phyloP scores from a whole-genome alignment of 805 yeast species.

The Priceomyces carsonii region DNA sequence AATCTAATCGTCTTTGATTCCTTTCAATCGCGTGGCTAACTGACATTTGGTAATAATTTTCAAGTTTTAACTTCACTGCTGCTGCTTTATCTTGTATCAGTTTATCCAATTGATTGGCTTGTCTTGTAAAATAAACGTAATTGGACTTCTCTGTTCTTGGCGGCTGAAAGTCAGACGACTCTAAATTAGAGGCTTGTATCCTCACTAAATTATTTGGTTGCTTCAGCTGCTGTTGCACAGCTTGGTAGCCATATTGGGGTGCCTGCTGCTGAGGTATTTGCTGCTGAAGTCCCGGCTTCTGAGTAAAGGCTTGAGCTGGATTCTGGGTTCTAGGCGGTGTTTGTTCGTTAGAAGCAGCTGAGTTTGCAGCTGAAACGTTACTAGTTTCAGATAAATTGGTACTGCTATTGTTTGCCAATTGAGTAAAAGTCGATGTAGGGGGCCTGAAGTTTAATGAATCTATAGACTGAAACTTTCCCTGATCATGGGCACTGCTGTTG shows the following conservation, averaged over 20 bases:
- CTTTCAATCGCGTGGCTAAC: slow-evolving; percentile 93
- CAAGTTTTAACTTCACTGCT: slow-evolving; percentile 76
- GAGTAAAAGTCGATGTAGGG: slow-evolving; percentile 36
- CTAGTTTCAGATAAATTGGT: slow-evolving; percentile 41
- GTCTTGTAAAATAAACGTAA: slow-evolving; percentile 75
- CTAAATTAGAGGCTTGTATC: slow-evolving; percentile 9
- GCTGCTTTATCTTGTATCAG: slow-evolving; percentile 80
- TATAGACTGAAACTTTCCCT: slow-evolving; percentile 34
- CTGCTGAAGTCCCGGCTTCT: slow-evolving; percentile 7
- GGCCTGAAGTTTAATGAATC: slow-evolving; percentile 42
- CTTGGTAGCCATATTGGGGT: slow-evolving; percentile 8
- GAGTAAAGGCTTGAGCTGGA: slow-evolving; percentile 10
- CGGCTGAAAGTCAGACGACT: slow-evolving; percentile 1
- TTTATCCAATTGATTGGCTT: slow-evolving; percentile 76
- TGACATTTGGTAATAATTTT: slow-evolving; percentile 81
- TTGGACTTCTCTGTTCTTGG: slow-evolving; percentile 27
- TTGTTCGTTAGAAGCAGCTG: slow-evolving; percentile 9
- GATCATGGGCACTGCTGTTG: slow-evolving; percentile 6
- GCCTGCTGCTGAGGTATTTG: slow-evolving; percentile 8
- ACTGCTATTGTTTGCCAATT: slow-evolving; percentile 38
- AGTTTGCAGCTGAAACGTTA: slow-evolving; percentile 20
- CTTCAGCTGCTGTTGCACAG: slow-evolving; percentile 12
- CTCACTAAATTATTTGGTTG: too few species aligned
- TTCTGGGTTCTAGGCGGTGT: slow-evolving; percentile 1
- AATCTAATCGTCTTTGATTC: slow-evolving; percentile 84